Evolutionary conservation across 2,329 filamentous ascomycete species (phyloP).

Genomic region (Incumbomyces delicatus): DNA sequence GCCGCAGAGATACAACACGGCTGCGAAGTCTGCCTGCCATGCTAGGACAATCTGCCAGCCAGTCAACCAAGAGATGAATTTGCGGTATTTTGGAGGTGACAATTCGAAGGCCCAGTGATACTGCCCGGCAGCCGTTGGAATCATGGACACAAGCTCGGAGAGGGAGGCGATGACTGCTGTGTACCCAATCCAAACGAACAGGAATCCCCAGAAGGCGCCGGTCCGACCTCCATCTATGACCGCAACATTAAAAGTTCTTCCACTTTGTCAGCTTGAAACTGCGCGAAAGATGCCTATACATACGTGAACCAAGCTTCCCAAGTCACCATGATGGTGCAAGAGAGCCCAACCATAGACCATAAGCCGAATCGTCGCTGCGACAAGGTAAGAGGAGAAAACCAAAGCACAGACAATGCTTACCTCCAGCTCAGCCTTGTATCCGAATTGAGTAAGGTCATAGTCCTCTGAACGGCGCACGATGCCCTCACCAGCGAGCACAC

Average conservation of each 20-base stretch:
- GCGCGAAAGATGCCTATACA: slow-evolving; percentile 5
- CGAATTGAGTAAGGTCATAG: not conserved
- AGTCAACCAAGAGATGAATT: slow-evolving; percentile 20
- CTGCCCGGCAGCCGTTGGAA: slow-evolving; percentile 28
- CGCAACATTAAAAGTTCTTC: not conserved
- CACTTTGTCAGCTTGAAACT: no score
- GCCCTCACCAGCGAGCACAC: not conserved
- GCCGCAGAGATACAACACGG: slow-evolving; percentile 29
- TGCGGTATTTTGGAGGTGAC: slow-evolving; percentile 17
- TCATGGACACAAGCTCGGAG: slow-evolving; percentile 28
- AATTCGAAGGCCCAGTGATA: slow-evolving; percentile 28
- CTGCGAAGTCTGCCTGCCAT: slow-evolving; percentile 31
- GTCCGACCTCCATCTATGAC: slow-evolving; percentile 25
- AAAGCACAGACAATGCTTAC: not conserved
- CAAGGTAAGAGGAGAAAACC: not conserved
- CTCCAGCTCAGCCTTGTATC: not conserved
- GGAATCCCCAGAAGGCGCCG: slow-evolving; percentile 25
- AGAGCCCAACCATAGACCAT: not conserved
- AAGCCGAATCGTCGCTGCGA: not conserved
- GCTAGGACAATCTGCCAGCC: slow-evolving; percentile 38
- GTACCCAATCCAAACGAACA: slow-evolving; percentile 27
- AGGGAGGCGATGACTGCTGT: slow-evolving; percentile 22
- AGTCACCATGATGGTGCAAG: slow-evolving; percentile 19
- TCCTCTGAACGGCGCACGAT: not conserved
- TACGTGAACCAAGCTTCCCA: slow-evolving; percentile 23